Base-by-base conservation (phyloP, 2,329 filamentous ascomycete species). In the Magnaporthiopsis poae region DNA sequence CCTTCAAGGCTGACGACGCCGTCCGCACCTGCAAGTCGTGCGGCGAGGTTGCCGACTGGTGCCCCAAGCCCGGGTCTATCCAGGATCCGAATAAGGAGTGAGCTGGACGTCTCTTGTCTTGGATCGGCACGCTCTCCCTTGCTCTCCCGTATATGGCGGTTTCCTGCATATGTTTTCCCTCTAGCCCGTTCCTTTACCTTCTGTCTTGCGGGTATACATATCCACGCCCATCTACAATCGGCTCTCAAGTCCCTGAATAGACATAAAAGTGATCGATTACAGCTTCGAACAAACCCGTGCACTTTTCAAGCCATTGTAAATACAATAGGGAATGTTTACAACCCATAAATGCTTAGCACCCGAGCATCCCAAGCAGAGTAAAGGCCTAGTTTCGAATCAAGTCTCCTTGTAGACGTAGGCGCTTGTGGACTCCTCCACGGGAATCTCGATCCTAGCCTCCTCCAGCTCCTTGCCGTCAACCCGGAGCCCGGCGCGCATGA, bases 401-500 rank as follows among this genome's bases (percentile, higher is more conserved):
- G 89, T 91, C 82, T 91, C 89, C 64, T 81, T 79, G 77, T 92
- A 97, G 73, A 86, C 83, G 77, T 96, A 97, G 25, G 86, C 83
- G 33, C 90, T 88, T 46, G 88, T 87, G 18, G 89, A 88, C 75
- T 96, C 91, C 77, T 90, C 87, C 15, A 98, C 91, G 21, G 81
- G 82, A 39, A 98, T 90, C 79, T 96, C 90, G 70, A 98, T 90
- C 74, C 81, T 88, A 46, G 90, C 91, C 81, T 96, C 90, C 75
- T 92, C 87, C 39, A 98, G 78, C 80, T 96, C 92, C 80, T 89
- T 88, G 56, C 93, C 93, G 67, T 84, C 82, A 36, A 96, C 87
- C 75, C 86, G 88, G 71, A 98, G 82, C 4, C 92, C 92, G 33
- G 91, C 93, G 69, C 84, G 88, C 84, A 99, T 91, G 39, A 94